Evolutionary conservation across 73 alveolate species (phyloP).

Genomic region (Symbiodinium pilosum): DNA sequence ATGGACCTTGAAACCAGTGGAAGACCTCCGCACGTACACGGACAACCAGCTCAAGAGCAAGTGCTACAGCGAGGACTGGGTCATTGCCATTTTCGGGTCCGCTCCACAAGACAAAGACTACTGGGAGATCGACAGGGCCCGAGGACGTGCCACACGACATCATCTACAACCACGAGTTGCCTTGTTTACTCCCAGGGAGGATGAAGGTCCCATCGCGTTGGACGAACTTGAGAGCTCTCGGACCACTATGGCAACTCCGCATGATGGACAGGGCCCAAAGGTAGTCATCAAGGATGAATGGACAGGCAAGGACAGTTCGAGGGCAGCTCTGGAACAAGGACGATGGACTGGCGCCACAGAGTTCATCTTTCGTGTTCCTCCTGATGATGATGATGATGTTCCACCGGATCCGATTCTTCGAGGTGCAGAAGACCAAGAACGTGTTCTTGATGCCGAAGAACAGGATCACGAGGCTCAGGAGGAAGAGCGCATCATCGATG

Average conservation of each 20-base stretch:
- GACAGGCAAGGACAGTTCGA: neutral
- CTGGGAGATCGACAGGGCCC: neutral
- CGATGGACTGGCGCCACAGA: neutral
- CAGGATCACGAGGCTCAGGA: neutral
- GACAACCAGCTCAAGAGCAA: neutral
- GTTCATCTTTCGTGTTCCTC: neutral
- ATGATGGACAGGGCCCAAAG: neutral
- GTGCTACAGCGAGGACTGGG: neutral
- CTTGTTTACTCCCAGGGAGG: neutral
- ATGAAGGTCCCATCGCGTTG: neutral
- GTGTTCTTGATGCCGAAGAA: neutral
- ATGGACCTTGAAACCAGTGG: neutral
- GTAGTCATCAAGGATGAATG: neutral
- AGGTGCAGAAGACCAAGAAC: neutral
- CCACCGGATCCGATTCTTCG: neutral
- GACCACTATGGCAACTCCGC: neutral
- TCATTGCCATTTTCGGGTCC: neutral
- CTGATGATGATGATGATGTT: neutral
- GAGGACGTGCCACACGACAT: too few relatives aligned
- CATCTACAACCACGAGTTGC: too few relatives aligned
- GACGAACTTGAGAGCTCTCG: neutral
- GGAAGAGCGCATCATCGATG: neutral
- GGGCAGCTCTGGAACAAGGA: neutral
- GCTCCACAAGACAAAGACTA: neutral
- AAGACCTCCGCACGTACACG: neutral